Percentiles rank a stretch among this genome's conserved stretches.
These are phyloP conservation scores for Veloboletus limbatus DNA, from an alignment of 1,284 basidiomycete species.

Conservation along the genomic window DNA sequence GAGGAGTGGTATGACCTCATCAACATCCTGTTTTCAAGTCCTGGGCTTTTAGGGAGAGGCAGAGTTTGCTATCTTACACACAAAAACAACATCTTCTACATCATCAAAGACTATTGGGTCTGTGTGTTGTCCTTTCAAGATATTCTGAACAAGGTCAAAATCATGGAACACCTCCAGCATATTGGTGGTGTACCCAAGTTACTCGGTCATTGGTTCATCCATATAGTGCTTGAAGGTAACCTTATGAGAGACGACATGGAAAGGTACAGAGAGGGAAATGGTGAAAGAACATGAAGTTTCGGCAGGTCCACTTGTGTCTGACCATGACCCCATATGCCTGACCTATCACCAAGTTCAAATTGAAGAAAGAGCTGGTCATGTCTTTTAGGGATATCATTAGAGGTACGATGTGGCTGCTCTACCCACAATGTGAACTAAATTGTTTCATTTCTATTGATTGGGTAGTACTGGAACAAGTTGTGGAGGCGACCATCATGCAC, in stretches of 20 bases:
- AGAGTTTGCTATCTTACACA: constrained; percentile 1
- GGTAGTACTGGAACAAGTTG: too few relatives aligned
- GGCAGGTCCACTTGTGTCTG: background rate
- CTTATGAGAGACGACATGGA: too few relatives aligned
- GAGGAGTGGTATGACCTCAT: background rate
- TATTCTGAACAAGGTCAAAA: background rate
- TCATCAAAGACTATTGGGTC: constrained; percentile 3
- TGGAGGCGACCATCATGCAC: too few relatives aligned
- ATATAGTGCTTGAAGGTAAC: too few relatives aligned
- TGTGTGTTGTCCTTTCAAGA: background rate
- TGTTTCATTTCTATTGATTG: too few relatives aligned
- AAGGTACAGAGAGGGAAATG: background rate
- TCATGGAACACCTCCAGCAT: background rate
- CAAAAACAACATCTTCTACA: background rate
- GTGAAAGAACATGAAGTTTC: background rate
- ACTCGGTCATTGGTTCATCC: background rate
- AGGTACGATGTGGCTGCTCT: background rate
- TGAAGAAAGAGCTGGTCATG: background rate
- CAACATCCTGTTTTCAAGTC: background rate
- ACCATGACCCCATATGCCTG: background rate
- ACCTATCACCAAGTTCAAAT: background rate
- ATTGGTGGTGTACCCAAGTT: background rate
- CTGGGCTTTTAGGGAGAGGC: constrained; percentile 1
- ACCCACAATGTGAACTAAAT: too few relatives aligned
- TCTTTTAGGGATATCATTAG: background rate